Base-by-base conservation (phyloP, 805 yeast species). In the Cyberlindnera suaveolens region DNA sequence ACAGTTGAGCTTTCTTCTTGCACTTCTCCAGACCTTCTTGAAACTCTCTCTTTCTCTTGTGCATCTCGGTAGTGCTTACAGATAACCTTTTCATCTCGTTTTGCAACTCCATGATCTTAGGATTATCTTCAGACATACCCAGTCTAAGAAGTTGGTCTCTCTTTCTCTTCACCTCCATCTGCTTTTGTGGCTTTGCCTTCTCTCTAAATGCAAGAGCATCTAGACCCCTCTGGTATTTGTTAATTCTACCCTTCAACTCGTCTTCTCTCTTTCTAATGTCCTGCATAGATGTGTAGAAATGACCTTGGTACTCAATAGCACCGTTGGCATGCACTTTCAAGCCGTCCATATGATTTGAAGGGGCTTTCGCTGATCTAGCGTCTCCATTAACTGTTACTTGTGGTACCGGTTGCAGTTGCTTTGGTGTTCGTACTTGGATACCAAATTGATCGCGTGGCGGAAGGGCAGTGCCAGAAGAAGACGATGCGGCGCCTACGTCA, bases 71-170 rank as follows among this genome's bases (percentile, higher is more conserved):
- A 6, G 44, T 15, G 7, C 40, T 43, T 2, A 18, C 17, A 1
- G 49, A 41, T 2, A 42, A 38, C 35, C 32, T 37, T 17, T 39
- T 20, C 49, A 48, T 45, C 31, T 36, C 36, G 17, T 19, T 34
- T 3, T 31, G 16, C n/a, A 48, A 39, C 19, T 34, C 32, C 17
- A 31, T 6, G 6, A 48, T 40, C 29, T 40, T 41, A 11, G 32
- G 19, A 27, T 38, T 44, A 7, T 36, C 38, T 18, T 19, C 35
- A 3, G 42, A 15, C 18, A 43, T 41, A 13, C 52, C 49, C 44
- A 48, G 34, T 16, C 39, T 31, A 17, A 48, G 14, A 19, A 48
- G 31, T 20, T 39, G 41, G 32, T 45, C 49, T 26, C 42, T 39
- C 34, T 45, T 39, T 6, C 20, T 39, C 43, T 45, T 48, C n/a